Evolutionary conservation across 805 yeast genomes (phyloP).

Genomic region (Yamadazyma paraphyllophila): DNA sequence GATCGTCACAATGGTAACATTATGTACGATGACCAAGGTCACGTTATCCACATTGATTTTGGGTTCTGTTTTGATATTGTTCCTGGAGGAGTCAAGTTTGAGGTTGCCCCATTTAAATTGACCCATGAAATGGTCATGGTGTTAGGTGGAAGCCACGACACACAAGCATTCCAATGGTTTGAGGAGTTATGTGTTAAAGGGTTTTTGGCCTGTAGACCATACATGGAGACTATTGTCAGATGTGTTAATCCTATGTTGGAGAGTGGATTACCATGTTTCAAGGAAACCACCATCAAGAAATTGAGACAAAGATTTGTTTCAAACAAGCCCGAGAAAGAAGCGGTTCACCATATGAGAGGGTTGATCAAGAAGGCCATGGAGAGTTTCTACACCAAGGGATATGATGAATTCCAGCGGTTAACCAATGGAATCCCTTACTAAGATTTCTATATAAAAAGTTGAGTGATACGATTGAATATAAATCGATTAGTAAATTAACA

Average conservation of each 20-base stretch:
- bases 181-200: slow-evolving; percentile 95
- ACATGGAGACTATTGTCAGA: slow-evolving; percentile 79
- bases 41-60: slow-evolving; percentile 92
- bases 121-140: slow-evolving; percentile 96
- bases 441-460: background rate
- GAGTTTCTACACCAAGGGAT: slow-evolving; percentile 86
- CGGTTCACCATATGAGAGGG: slow-evolving; percentile 71
- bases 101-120: slow-evolving; percentile 95
- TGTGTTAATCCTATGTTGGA: slow-evolving; percentile 91
- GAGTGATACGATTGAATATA: no score
- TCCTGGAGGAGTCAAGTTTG: slow-evolving; percentile 98
- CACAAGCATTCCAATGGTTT: slow-evolving; percentile 90
- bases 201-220: slow-evolving; percentile 82
- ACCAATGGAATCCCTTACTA: slow-evolving; percentile 97
- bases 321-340: slow-evolving; percentile 76
- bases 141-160: slow-evolving; percentile 83
- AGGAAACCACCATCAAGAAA: slow-evolving; percentile 79
- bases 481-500: background rate
- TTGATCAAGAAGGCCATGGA: slow-evolving; percentile 81
- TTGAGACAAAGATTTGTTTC: slow-evolving; percentile 79
- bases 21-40: slow-evolving; percentile 94
- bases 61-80: slow-evolving; percentile 98
- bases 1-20: slow-evolving; percentile 99
- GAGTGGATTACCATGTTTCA: slow-evolving; percentile 95
- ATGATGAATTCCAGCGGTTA: slow-evolving; percentile 94